Percentiles rank a stretch among this genome's conserved stretches.
Evolutionary conservation across 352 stramenopile species (phyloP).

Genomic region (Globisporangium sylvaticum): DNA sequence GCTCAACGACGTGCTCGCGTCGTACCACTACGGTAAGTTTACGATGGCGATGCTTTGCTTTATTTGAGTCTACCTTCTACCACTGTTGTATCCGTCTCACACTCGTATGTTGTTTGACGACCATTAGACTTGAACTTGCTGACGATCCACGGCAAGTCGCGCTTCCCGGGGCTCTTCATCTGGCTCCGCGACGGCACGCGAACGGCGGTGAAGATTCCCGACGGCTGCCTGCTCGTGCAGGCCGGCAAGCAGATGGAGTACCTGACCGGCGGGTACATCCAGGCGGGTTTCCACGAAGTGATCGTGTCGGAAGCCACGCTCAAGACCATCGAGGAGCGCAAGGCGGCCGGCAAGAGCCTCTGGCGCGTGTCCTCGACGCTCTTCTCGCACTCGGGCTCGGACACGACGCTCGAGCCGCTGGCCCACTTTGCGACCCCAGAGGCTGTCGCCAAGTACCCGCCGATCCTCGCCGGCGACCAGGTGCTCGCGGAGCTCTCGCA

Average conservation of each 20-base stretch:
- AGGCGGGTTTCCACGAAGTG: slow-evolving; percentile 93
- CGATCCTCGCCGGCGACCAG: slow-evolving; percentile 82
- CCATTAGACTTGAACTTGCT: slow-evolving; percentile 87
- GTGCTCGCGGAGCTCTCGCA: slow-evolving; percentile 84
- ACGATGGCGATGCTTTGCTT: neutral
- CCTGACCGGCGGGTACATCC: slow-evolving; percentile 88
- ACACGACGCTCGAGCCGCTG: slow-evolving; percentile 81
- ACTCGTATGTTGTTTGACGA: neutral
- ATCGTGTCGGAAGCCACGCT: slow-evolving; percentile 76
- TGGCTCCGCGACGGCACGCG: slow-evolving; percentile 88
- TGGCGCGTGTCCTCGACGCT: slow-evolving; percentile 92
- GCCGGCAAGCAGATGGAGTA: slow-evolving; percentile 92
- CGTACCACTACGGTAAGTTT: slow-evolving; percentile 84
- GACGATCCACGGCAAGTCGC: slow-evolving; percentile 91
- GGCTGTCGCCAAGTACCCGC: slow-evolving; percentile 64
- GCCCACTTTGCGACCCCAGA: slow-evolving; percentile 75
- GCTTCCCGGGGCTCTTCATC: slow-evolving; percentile 89
- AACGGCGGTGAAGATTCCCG: slow-evolving; percentile 83
- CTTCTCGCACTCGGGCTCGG: slow-evolving; percentile 90
- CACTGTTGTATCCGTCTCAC: neutral
- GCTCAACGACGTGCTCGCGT: slow-evolving; percentile 84
- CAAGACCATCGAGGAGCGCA: slow-evolving; percentile 65
- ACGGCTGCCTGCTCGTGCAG: slow-evolving; percentile 87
- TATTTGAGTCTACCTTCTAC: neutral
- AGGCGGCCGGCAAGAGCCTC: slow-evolving; percentile 64